Evolutionary conservation across 257 asterid species (phyloP).

Genomic region (Pogostemon cablin): DNA sequence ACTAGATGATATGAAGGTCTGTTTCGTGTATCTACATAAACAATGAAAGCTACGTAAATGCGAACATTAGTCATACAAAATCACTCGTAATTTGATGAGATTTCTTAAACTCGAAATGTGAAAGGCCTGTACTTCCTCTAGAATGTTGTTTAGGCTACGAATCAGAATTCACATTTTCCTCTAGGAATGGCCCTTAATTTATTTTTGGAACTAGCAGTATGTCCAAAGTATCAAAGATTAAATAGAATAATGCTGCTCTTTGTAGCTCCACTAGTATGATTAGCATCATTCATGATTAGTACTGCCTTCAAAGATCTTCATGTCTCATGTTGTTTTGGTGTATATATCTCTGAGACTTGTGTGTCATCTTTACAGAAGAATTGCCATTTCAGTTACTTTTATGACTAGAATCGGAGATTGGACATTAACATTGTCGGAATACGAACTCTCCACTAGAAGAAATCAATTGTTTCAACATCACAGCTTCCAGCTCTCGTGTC

Average conservation of each 20-base stretch:
- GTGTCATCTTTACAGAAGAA: background rate
- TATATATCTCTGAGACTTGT: background rate
- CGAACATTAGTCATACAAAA: background rate
- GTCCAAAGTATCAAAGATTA: background rate
- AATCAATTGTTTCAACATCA: background rate
- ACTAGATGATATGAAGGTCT: conserved; percentile 42
- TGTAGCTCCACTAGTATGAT: background rate
- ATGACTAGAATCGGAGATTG: background rate
- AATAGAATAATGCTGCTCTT: too few species aligned
- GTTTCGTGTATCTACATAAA: background rate
- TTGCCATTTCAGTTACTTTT: conserved; percentile 11
- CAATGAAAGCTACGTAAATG: background rate
- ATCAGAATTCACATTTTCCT: background rate
- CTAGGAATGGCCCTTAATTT: background rate
- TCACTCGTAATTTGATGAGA: background rate
- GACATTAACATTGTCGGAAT: conserved; percentile 15
- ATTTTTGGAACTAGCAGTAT: background rate
- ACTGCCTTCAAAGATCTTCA: too few species aligned
- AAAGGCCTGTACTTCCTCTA: background rate
- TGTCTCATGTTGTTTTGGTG: background rate
- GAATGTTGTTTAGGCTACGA: conserved; percentile 10
- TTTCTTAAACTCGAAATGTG: background rate
- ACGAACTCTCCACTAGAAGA: conserved; percentile 1
- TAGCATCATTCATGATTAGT: background rate
- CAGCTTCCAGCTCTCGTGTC: background rate